Percentiles rank a stretch among this genome's conserved stretches.
Conservation (phyloP, 1,284 basidiomycete species). For the Baeospora myosura region DNA sequence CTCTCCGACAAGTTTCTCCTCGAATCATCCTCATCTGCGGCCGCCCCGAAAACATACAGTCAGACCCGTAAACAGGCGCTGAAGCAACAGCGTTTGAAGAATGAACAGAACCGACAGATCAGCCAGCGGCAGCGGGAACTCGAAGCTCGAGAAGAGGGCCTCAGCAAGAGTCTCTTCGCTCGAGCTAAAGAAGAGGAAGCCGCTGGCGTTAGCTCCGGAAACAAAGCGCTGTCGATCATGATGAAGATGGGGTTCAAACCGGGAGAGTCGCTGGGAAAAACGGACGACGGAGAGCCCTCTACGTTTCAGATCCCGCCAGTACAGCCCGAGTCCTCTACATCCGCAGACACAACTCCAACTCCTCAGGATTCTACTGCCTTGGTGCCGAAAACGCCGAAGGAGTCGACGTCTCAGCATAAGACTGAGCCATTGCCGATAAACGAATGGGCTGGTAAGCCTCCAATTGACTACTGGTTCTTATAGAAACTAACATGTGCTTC, state of each 20-base stretch:
- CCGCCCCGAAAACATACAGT: slow-evolving; percentile 51
- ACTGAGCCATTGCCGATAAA: slow-evolving; percentile 61
- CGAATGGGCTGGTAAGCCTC: slow-evolving; percentile 65
- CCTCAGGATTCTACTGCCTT: neutral
- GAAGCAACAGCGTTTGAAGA: slow-evolving; percentile 48
- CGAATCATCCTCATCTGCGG: slow-evolving; percentile 22
- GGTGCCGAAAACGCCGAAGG: slow-evolving; percentile 11
- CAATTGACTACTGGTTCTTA: neutral
- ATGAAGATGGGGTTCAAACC: slow-evolving; percentile 85
- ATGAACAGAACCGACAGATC: slow-evolving; percentile 58
- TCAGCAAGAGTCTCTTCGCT: slow-evolving; percentile 72
- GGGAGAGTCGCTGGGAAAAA: slow-evolving; percentile 63
- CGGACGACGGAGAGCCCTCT: slow-evolving; percentile 19
- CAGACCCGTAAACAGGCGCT: slow-evolving; percentile 60
- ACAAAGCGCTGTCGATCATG: slow-evolving; percentile 80
- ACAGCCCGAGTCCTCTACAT: slow-evolving; percentile 5
- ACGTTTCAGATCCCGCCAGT: too few species aligned
- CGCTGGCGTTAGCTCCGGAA: slow-evolving; percentile 34
- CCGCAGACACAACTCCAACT: slow-evolving; percentile 4
- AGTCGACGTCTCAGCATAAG: slow-evolving; percentile 29
- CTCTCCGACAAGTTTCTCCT: slow-evolving; percentile 77
- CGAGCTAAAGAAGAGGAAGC: slow-evolving; percentile 59
- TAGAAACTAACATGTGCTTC: slow-evolving; percentile 4
- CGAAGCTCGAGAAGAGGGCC: slow-evolving; percentile 70
- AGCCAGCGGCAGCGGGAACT: slow-evolving; percentile 59